Conservation (phyloP, 1,284 basidiomycete genomes). For the Chondrostereum purpureum region DNA sequence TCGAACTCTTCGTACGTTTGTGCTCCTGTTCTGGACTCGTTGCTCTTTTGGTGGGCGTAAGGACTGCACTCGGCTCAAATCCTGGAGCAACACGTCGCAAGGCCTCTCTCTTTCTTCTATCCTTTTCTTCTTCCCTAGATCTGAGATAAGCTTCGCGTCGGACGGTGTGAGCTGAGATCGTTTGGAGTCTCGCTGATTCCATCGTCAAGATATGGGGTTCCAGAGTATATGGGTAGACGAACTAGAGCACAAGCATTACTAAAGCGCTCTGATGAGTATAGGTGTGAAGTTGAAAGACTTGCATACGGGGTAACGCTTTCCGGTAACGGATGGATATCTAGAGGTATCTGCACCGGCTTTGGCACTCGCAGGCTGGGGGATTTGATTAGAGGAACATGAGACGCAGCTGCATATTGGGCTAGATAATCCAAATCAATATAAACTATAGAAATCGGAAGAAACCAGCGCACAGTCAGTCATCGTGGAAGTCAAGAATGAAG, state of each 20-base stretch:
- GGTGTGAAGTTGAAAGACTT: conserved; percentile 7
- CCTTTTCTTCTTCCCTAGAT: conserved; percentile 71
- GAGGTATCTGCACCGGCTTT: conserved; percentile 72
- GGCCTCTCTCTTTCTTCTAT: conserved; percentile 69
- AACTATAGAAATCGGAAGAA: too few species aligned
- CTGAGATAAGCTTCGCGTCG: conserved; percentile 66
- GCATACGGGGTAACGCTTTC: conserved; percentile 86
- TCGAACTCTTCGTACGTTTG: conserved; percentile 45
- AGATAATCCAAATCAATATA: conserved; percentile 3
- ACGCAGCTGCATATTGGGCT: conserved; percentile 70
- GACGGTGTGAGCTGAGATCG: conserved; percentile 57
- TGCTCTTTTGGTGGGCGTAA: conserved; percentile 45
- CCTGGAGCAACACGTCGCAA: conserved; percentile 69
- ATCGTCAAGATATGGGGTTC: conserved; percentile 78
- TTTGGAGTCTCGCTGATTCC: conserved; percentile 61
- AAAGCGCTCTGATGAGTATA: too few species aligned
- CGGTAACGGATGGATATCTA: conserved; percentile 87
- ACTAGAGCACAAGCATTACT: conserved; percentile 39
- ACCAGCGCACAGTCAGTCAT: too few species aligned
- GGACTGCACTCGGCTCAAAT: conserved; percentile 55
- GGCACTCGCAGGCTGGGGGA: conserved; percentile 87
- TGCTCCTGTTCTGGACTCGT: conserved; percentile 29
- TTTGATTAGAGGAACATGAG: conserved; percentile 80
- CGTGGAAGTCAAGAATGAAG: too few species aligned
- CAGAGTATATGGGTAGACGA: conserved; percentile 89